Evolutionary conservation across 768 basidiomycete genomes (phyloP).

Genomic region (Tulasnella sp.): DNA sequence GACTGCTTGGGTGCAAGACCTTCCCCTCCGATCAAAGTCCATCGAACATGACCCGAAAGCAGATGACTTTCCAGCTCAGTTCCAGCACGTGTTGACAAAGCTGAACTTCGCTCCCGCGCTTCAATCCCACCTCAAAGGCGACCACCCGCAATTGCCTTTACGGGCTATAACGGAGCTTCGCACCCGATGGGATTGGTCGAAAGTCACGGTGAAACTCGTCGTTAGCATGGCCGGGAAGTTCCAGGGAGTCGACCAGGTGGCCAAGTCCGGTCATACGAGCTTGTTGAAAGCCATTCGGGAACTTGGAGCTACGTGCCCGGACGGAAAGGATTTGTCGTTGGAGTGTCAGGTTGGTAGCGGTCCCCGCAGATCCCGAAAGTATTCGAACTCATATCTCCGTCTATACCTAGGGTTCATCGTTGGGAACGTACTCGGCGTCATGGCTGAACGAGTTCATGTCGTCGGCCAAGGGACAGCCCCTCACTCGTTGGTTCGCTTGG

Average conservation of each 20-base stretch:
- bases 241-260: constrained; percentile 48
- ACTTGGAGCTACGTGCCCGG: constrained; percentile 41
- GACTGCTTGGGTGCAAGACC: constrained; percentile 81
- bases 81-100: constrained; percentile 29
- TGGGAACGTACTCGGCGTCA: constrained; percentile 65
- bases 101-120: constrained; percentile 18
- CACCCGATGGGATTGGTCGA: constrained; percentile 68
- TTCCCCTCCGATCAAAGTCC: constrained; percentile 39
- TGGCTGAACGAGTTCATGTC: constrained; percentile 81
- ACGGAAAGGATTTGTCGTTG: constrained; percentile 40
- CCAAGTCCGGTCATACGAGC: constrained; percentile 52
- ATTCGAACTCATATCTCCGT: background rate
- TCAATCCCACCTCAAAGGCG: constrained; percentile 7
- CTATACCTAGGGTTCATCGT: constrained; percentile 63
- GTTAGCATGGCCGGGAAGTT: constrained; percentile 79
- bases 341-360: constrained; percentile 73
- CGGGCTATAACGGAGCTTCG: constrained; percentile 49
- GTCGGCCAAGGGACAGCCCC: constrained; percentile 64
- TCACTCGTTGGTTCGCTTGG: constrained; percentile 53
- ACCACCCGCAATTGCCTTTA: constrained; percentile 47
- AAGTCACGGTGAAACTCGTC: constrained; percentile 54
- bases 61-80: constrained; percentile 37
- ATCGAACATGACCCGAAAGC: constrained; percentile 44
- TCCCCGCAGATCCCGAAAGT: background rate
- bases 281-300: constrained; percentile 63